Evolutionary conservation across 2,329 filamentous ascomycete species (phyloP).

Genomic region (Tolypocladium album): DNA sequence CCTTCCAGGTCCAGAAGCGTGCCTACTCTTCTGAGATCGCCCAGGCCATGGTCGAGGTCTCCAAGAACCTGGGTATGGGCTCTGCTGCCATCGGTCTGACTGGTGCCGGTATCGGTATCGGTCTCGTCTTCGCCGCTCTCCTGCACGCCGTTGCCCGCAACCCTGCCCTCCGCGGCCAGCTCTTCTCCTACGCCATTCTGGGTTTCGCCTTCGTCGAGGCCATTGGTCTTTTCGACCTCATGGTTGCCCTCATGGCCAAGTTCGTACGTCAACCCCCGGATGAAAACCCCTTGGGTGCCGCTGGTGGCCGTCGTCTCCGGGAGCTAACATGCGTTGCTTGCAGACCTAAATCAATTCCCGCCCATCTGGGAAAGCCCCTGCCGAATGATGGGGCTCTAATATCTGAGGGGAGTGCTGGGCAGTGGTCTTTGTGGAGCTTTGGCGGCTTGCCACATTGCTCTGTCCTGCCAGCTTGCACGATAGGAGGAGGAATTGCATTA

Average conservation of each 20-base stretch:
- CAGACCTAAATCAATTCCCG: conserved; percentile 26
- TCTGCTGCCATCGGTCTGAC: conserved; percentile 84
- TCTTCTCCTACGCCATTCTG: conserved; percentile 93
- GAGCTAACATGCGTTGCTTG: conserved; percentile 2
- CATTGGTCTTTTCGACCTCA: conserved; percentile 80
- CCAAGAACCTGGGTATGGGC: conserved; percentile 85
- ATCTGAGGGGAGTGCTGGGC: conserved; percentile 16
- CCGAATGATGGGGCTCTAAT: conserved; percentile 24
- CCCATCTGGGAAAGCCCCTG: conserved; percentile 22
- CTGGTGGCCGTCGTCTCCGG: not conserved
- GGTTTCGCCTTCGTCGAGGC: conserved; percentile 93
- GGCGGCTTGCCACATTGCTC: conserved; percentile 14
- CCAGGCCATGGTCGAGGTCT: conserved; percentile 80
- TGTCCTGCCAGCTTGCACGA: conserved; percentile 19
- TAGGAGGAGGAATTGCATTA: conserved; percentile 26
- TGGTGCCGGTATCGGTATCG: conserved; percentile 90
- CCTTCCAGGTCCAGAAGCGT: conserved; percentile 55
- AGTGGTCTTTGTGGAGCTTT: conserved; percentile 15
- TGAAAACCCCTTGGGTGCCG: not conserved
- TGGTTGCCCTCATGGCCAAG: conserved; percentile 92
- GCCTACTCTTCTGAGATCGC: conserved; percentile 84
- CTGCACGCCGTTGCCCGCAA: conserved; percentile 86
- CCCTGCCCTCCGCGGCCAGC: conserved; percentile 87
- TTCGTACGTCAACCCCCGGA: conserved; percentile 46
- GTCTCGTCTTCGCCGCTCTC: conserved; percentile 85